Base-by-base conservation (phyloP, 345 rosid genomes). In the Eucalyptus sp. region DNA sequence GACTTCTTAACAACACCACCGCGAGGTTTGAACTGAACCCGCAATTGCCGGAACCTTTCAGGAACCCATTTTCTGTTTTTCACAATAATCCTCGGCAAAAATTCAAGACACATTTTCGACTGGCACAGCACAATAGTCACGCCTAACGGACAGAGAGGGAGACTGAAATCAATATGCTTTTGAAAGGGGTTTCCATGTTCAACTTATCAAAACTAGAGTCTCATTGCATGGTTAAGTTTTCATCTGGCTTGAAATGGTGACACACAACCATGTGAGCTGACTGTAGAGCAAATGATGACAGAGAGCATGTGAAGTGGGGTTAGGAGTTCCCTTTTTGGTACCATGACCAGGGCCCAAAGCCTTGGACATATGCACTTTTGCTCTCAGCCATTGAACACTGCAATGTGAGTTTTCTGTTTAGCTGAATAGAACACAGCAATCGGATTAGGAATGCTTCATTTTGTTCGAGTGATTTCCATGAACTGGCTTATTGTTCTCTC, bases 271-370 rank as follows among this genome's bases (percentile, higher is more conserved):
- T 76, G 29, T 76, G 48, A 20, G 48, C 44, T 20, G 84, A 17
- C 3, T 6, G 54, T 10, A 7, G 5, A 29, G 87, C 44, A 20
- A 22, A 51, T 17, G 64, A 60, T 25, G 58, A 86, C 50, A 76
- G 51, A 88, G 27, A 41, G 87, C 91, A 89, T 87, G 90, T 89
- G 93, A 66, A 46, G 89, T 87, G 88, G 86, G 91, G 89, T 43
- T 71, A 2, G 89, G 87, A 25, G 64, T 60, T 31, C 62, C 43
- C 46, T 31, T 50, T 51, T 68, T 58, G 46, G 60, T 66, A 71
- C 79, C 49, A 86, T 31, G 10, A 49, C 31, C 44, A 56, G 89
- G 90, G 86, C 58, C 84, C 48, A 76, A 6, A 25, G 84, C 29
- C 48, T 41, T 76, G 84, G 84, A 41, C 84, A 20, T 4, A 10